Percentiles rank a stretch among this genome's conserved stretches.
phyloP scores from a whole-genome alignment of 1,284 basidiomycete species.

The Puccinia triticina region DNA sequence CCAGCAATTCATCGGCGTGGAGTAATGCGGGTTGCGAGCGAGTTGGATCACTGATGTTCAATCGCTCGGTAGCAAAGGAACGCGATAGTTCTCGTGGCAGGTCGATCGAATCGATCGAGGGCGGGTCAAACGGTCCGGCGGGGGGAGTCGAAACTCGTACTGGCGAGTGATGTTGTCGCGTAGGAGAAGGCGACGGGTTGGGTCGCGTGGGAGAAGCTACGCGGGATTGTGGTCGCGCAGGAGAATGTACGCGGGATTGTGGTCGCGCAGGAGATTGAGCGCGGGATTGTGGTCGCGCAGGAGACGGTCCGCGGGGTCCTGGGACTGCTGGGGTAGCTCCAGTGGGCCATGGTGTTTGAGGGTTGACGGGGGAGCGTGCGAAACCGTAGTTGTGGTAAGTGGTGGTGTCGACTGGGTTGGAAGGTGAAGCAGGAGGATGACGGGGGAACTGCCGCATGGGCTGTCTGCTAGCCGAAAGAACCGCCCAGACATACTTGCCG shows the following conservation, averaged over 20 bases:
- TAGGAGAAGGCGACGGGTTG: background rate
- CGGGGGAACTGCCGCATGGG: background rate
- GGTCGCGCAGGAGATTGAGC: too few relatives aligned
- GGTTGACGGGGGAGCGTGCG: background rate
- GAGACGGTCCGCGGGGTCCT: background rate
- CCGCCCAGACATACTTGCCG: background rate
- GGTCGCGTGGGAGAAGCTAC: background rate
- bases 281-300: background rate
- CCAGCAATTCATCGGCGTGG: background rate
- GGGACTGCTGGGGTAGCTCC: too few relatives aligned
- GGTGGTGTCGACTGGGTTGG: background rate
- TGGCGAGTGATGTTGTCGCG: background rate
- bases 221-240: too few relatives aligned
- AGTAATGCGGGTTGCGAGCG: background rate
- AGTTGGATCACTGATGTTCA: background rate
- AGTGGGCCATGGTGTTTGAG: background rate
- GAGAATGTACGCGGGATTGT: too few relatives aligned
- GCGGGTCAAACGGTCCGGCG: background rate
- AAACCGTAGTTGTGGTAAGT: background rate
- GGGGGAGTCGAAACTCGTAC: background rate
- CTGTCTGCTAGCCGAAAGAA: background rate
- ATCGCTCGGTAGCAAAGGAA: background rate
- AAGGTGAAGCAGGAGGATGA: background rate
- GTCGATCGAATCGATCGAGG: background rate
- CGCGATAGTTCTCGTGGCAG: too few relatives aligned